Conservation (phyloP, 1,284 basidiomycete species). For the Mycena sp. region DNA sequence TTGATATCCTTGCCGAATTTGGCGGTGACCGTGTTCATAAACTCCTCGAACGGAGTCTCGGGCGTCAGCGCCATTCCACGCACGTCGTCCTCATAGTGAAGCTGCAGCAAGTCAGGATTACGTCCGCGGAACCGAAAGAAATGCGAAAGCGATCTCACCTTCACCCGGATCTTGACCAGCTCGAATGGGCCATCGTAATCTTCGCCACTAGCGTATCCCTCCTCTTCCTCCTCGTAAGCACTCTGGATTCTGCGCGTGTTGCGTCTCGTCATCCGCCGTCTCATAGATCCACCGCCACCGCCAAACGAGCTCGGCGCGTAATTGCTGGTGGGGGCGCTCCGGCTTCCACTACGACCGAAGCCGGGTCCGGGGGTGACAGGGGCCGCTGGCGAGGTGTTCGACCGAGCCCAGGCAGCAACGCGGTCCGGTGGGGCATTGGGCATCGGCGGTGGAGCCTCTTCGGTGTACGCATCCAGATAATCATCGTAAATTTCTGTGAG, state of each 20-base stretch:
- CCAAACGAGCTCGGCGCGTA: conserved; percentile 65
- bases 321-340: conserved; percentile 58
- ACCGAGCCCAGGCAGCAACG: conserved; percentile 65
- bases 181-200: conserved; percentile 74
- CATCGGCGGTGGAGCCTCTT: conserved; percentile 50
- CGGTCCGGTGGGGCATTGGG: conserved; percentile 52
- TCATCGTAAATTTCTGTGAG: conserved; percentile 82
- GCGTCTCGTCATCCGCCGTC: conserved; percentile 62
- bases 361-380: conserved; percentile 24
- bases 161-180: conserved; percentile 82
- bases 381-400: conserved; percentile 47
- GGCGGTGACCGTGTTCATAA: conserved; percentile 72
- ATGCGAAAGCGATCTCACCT: conserved; percentile 57
- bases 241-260: conserved; percentile 53
- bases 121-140: not conserved
- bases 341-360: conserved; percentile 45
- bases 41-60: conserved; percentile 72
- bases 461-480: conserved; percentile 71
- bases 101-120: conserved; percentile 48
- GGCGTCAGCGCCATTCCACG: conserved; percentile 86
- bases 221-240: conserved; percentile 77
- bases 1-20: conserved; percentile 73
- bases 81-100: conserved; percentile 82
- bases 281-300: conserved; percentile 53
- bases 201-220: conserved; percentile 75